Evolutionary conservation across 768 basidiomycete species (phyloP).

Genomic region (Guyanaporus albipodus): DNA sequence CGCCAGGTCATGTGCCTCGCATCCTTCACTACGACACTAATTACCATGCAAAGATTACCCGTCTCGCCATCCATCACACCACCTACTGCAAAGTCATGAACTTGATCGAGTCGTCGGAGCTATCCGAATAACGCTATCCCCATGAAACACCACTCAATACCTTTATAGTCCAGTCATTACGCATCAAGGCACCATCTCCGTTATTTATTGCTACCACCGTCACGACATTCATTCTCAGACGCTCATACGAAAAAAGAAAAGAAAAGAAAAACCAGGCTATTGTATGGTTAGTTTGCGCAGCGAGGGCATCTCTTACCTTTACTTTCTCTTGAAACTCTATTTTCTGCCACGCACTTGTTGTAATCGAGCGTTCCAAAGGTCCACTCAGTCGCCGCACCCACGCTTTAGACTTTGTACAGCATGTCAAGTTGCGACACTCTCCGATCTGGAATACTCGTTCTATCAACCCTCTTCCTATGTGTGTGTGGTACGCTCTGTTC

Average conservation of each 20-base stretch:
- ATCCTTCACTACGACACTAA: conserved; percentile 6
- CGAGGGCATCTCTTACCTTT: neutral
- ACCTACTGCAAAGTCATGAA: conserved; percentile 17
- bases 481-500: too few relatives aligned
- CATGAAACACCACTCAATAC: neutral
- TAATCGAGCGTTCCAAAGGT: too few relatives aligned
- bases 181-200: neutral
- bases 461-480: too few relatives aligned
- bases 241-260: neutral
- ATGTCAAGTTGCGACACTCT: too few relatives aligned
- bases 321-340: neutral
- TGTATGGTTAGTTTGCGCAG: neutral
- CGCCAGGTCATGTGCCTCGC: neutral
- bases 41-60: conserved; percentile 11
- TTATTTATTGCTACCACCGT: neutral
- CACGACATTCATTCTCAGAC: neutral
- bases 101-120: neutral
- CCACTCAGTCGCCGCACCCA: too few relatives aligned
- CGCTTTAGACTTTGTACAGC: too few relatives aligned
- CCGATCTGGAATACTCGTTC: too few relatives aligned
- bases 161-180: neutral
- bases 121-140: too few relatives aligned
- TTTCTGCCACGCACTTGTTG: too few relatives aligned
- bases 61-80: conserved; percentile 7
- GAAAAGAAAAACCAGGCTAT: neutral